Base-by-base conservation (phyloP, 345 rosid genomes). In the Zanthoxylum bungeanum region DNA sequence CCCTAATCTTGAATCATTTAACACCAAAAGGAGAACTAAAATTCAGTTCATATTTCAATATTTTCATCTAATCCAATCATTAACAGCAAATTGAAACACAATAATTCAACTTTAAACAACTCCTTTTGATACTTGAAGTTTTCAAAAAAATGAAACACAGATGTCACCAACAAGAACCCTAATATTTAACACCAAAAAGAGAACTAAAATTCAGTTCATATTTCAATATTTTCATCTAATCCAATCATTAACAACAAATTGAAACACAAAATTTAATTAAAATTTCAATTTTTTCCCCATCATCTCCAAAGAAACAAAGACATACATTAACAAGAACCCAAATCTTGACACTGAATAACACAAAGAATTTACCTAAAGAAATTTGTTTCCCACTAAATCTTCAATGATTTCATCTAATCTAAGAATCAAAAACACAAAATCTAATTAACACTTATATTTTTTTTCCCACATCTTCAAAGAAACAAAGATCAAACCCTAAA, bases 131-230 rank as follows among this genome's bases (percentile, higher is more conserved):
- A n/a, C n/a, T n/a, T n/a, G n/a, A n/a, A n/a, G n/a, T n/a, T 25
- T 73, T 64, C 68, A 68, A 73, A 63, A 64, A 42, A 28, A 56
- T 19, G 53, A 68, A 52, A 21, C 62, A 31, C 62, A 22, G 2
- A 62, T 3, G 17, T 9, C 6, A 37, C 9, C 42, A 50, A 66
- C 60, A 36, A 22, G 33, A 50, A 22, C 17, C 49, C n/a, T 24
- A n/a, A 21, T 34, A 63, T 63, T n/a, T 62, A 14, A 24, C 10
- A 0, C 10, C 9, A 0, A 57, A 14, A 57, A 57, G 1, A 31
- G 17, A 42, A 33, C 33, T 30, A 14, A 55, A 1, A 53, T 53
- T 10, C 31, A 25, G 6, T 53, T 24, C 59, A 53, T 53, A 25
- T 1, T 58, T 58, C 39, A 28, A 58, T 31, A 19, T 30, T 7